Evolutionary conservation across 352 stramenopile genomes (phyloP), one percentile per base, ranked within the genome.

Genomic region (Globisporangium viniferum): DNA sequence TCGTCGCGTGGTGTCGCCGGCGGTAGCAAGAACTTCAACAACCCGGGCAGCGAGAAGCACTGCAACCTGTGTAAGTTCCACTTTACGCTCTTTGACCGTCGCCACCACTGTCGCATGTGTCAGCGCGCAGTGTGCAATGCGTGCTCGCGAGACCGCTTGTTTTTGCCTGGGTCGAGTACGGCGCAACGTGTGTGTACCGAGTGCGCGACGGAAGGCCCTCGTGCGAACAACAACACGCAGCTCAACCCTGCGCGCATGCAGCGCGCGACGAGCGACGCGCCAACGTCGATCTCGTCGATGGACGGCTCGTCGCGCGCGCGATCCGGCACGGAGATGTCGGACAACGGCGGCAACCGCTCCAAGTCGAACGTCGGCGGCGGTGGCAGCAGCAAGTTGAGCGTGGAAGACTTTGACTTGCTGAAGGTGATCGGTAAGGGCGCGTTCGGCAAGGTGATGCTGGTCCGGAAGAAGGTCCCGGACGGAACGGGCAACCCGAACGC

Each of bases 371-470:
- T 78, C 48, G 56, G 59, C 24, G 79, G 76, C 18, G 67, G 69
- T 1, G 68, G 71, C 35, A 29, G 61, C 15, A 92, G 90, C 68
- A 94, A 94, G 70, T 76, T 95, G 27, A 89, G 81, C 59, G 88
- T 98, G 20, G 91, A 98, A 48, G 95, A 98, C 76, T 98, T 98
- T 70, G 90, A 98, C 64, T 70, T 98, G 69, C 80, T 98, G 9
- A 98, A 98, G 74, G 93, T 98, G 22, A 96, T 99, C 59, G 96
- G 96, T 31, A 98, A 98, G 70, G 95, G 95, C 33, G 91, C 92
- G 8, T 99, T 98, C 71, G 95, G 95, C 46, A 99, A 99, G 76
- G 95, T 99, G 3, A 97, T 98, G 86, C 79, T 98, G 22, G 95
- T 98, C 33, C 84, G 94, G 56, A 97, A 97, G 71, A 98, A 98